phyloP scores from a whole-genome alignment of 306 rosid genomes.

The Citrullus mucosospermus region DNA sequence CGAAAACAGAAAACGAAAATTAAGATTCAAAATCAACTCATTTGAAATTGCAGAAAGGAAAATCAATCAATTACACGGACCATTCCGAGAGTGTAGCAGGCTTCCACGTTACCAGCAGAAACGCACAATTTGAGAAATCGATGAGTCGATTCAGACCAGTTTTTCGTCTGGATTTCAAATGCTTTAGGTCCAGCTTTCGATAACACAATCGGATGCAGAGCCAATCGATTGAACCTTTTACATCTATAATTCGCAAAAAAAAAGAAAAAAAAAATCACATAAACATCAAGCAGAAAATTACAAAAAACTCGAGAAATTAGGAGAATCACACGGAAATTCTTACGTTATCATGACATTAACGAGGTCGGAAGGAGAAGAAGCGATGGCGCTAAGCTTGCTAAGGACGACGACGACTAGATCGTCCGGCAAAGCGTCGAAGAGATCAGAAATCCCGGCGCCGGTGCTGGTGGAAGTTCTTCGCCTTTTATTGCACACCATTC shows the following conservation, averaged over 20 bases:
- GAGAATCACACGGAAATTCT: neutral
- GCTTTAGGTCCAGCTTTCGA: slow-evolving; percentile 43
- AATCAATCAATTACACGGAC: slow-evolving; percentile 23
- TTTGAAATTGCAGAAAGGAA: neutral
- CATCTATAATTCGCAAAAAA: slow-evolving; percentile 30
- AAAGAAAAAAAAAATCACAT: neutral
- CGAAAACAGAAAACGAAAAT: neutral
- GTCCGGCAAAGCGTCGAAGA: slow-evolving; percentile 53
- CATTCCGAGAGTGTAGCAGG: slow-evolving; percentile 86
- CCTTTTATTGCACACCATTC: neutral
- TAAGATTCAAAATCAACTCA: neutral
- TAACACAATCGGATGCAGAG: slow-evolving; percentile 43
- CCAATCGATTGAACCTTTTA: slow-evolving; percentile 48
- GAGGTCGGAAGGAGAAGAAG: slow-evolving; percentile 57
- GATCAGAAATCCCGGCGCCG: slow-evolving; percentile 3
- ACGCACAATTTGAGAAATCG: slow-evolving; percentile 49
- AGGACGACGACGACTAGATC: slow-evolving; percentile 55
- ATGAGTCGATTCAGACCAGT: slow-evolving; percentile 61
- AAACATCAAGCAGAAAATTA: neutral
- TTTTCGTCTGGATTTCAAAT: slow-evolving; percentile 28
- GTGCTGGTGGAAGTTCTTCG: neutral
- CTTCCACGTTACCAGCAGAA: slow-evolving; percentile 64
- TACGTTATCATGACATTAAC: slow-evolving; percentile 45
- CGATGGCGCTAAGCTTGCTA: slow-evolving; percentile 56
- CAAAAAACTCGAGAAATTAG: neutral